Evolutionary conservation across 495 filamentous ascomycete genomes (phyloP).

Genomic region (Podospora pseudopauciseta): DNA sequence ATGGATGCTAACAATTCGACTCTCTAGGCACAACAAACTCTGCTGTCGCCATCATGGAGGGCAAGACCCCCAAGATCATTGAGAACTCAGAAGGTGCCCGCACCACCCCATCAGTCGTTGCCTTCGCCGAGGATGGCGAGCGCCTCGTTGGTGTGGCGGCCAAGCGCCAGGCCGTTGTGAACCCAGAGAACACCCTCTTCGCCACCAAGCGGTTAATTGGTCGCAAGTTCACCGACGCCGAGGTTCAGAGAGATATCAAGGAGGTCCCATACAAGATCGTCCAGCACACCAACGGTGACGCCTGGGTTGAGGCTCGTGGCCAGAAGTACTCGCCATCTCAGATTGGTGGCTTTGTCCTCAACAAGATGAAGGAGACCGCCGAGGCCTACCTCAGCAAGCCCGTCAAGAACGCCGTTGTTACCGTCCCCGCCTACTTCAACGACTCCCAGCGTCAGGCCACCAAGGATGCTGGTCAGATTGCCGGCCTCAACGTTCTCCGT

Average conservation of each 20-base stretch:
- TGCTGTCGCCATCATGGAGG: conserved; percentile 96
- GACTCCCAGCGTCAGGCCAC: conserved; percentile 96
- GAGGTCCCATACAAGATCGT: conserved; percentile 99
- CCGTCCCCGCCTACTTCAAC: conserved; percentile 97
- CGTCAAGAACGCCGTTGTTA: conserved; percentile 93
- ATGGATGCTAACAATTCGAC: conserved; percentile 2
- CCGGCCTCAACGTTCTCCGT: conserved; percentile 92
- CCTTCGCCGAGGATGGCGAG: conserved; percentile 95
- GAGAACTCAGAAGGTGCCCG: conserved; percentile 87
- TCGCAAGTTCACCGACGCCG: conserved; percentile 92
- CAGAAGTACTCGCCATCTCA: conserved; percentile 98
- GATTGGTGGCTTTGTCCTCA: conserved; percentile 93
- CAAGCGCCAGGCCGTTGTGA: conserved; percentile 98
- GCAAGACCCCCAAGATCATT: conserved; percentile 90
- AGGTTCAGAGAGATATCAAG: conserved; percentile 97
- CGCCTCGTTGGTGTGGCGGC: conserved; percentile 96
- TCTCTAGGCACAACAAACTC: conserved; percentile 89
- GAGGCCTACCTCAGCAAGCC: conserved; percentile 85
- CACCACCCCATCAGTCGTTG: conserved; percentile 95
- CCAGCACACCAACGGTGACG: conserved; percentile 95
- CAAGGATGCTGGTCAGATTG: conserved; percentile 95
- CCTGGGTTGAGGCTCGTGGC: conserved; percentile 94
- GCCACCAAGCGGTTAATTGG: conserved; percentile 99
- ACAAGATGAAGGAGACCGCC: conserved; percentile 99
- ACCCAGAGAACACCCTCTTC: conserved; percentile 98